A percentile compares a stretch with the other conserved stretches of the same genome.
These are phyloP conservation scores for Lactarius pseudohatsudake DNA, from an alignment of 768 basidiomycete genomes.

Conservation along the genomic window DNA sequence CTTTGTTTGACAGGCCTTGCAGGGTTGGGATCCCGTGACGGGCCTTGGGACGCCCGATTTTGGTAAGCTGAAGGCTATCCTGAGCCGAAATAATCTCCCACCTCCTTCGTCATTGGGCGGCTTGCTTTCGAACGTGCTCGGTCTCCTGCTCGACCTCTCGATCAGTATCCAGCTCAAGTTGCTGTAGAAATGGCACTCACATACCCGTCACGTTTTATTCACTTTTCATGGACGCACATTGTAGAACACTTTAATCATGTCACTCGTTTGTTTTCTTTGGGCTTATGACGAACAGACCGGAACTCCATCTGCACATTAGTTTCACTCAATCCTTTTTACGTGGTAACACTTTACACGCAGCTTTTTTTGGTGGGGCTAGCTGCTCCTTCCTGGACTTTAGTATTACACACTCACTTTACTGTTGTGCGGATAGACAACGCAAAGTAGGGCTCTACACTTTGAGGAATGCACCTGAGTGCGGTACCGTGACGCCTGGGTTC, in stretches of 20 bases:
- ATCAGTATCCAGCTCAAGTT: background rate
- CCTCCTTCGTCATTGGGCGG: background rate
- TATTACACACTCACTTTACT: background rate
- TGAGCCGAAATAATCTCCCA: slow-evolving; percentile 16
- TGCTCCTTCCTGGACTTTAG: background rate
- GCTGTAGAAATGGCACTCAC: background rate
- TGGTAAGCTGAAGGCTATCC: slow-evolving; percentile 34
- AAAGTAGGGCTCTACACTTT: no score
- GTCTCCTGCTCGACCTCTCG: background rate
- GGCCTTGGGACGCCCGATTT: slow-evolving; percentile 40
- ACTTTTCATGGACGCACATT: background rate
- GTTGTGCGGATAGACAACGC: background rate
- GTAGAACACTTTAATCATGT: background rate
- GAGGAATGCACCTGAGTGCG: no score
- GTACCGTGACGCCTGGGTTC: no score
- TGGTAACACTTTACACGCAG: background rate
- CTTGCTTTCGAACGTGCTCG: background rate
- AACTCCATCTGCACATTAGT: background rate
- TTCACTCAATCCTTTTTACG: background rate
- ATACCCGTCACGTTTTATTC: background rate
- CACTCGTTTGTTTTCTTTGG: background rate
- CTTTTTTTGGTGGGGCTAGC: background rate
- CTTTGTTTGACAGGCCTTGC: slow-evolving; percentile 31
- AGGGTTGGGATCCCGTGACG: slow-evolving; percentile 41
- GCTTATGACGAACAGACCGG: background rate